Percentiles rank a stretch among this genome's conserved stretches.
Conservation (phyloP, 2,329 filamentous ascomycete species). For the Exserohilum rostratum region DNA sequence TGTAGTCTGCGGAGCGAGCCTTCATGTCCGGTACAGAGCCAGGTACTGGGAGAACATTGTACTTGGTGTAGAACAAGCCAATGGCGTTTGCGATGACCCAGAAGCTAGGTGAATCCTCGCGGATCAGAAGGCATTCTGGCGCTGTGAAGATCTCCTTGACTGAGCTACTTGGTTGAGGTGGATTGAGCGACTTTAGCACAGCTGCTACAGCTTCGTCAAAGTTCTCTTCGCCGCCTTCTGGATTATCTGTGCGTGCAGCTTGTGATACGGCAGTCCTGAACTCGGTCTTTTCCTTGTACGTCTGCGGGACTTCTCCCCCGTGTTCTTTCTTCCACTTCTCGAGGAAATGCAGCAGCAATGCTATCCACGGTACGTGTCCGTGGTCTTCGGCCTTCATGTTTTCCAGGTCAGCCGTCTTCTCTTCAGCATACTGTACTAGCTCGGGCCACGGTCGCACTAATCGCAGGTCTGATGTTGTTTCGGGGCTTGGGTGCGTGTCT, state of each 20-base stretch:
- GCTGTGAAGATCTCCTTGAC: conserved; percentile 81
- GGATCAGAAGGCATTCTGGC: conserved; percentile 60
- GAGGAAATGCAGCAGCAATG: conserved; percentile 81
- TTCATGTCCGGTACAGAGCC: conserved; percentile 98
- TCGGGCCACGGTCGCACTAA: conserved; percentile 87
- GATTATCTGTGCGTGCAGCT: conserved; percentile 71
- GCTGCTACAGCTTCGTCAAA: conserved; percentile 90
- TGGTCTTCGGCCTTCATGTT: conserved; percentile 78
- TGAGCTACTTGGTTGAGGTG: conserved; percentile 69
- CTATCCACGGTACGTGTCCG: conserved; percentile 87
- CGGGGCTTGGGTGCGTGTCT: conserved; percentile 91
- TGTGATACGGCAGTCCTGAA: conserved; percentile 75
- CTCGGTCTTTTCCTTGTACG: conserved; percentile 83
- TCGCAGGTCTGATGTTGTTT: conserved; percentile 82
- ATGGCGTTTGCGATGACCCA: conserved; percentile 89
- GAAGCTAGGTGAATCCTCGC: conserved; percentile 66
- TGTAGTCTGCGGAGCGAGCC: conserved; percentile 86
- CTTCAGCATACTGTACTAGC: conserved; percentile 68
- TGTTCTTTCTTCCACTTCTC: conserved; percentile 78
- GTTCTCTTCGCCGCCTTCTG: conserved; percentile 93
- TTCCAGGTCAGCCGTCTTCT: conserved; percentile 73
- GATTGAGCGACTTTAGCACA: conserved; percentile 83
- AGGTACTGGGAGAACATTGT: conserved; percentile 78
- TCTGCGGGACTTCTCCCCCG: conserved; percentile 69
- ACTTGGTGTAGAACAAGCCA: conserved; percentile 73